These are phyloP conservation scores for Hyphodiscus hymeniophilus DNA, from an alignment of 495 filamentous ascomycete genomes.

Conservation along the genomic window DNA sequence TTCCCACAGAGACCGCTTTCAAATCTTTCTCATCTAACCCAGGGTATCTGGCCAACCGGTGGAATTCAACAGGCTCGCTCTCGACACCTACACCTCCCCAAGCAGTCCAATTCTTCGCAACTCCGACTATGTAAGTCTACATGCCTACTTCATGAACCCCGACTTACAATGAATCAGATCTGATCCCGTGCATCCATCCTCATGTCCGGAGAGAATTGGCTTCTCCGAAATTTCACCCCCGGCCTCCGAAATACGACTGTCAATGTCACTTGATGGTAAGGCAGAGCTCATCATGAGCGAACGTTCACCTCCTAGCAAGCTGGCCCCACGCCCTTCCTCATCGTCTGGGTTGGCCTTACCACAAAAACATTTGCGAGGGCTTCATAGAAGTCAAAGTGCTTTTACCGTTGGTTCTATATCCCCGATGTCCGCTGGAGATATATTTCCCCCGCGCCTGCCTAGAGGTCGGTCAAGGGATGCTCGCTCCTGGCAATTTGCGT, in stretches of 20 bases:
- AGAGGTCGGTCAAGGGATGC: conserved; percentile 74
- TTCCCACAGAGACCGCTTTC: conserved; percentile 6
- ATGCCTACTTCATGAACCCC: background rate
- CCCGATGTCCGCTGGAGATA: conserved; percentile 5
- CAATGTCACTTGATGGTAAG: conserved; percentile 73
- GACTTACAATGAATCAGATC: conserved; percentile 9
- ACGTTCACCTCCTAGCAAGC: conserved; percentile 59
- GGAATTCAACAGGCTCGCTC: conserved; percentile 21
- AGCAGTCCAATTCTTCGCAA: conserved; percentile 5
- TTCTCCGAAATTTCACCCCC: conserved; percentile 2
- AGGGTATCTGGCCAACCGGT: conserved; percentile 25
- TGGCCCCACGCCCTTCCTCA: conserved; percentile 19
- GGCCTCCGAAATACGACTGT: conserved; percentile 50
- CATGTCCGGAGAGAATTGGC: conserved; percentile 24
- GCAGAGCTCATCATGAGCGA: conserved; percentile 66
- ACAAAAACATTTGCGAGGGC: conserved; percentile 40
- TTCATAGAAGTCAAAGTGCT: conserved; percentile 56
- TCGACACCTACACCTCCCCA: conserved; percentile 17
- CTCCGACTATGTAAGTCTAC: conserved; percentile 26
- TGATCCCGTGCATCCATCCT: conserved; percentile 17
- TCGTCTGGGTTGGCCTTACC: conserved; percentile 30
- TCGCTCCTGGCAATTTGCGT: conserved; percentile 76
- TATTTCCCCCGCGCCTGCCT: conserved; percentile 30
- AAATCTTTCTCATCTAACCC: conserved; percentile 22
- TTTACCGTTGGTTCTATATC: conserved; percentile 29